Percentiles rank a stretch among this genome's conserved stretches.
These are phyloP conservation scores for Salicornia ramosissima DNA, from an alignment of 148 eudicot genomes.

Conservation along the genomic window DNA sequence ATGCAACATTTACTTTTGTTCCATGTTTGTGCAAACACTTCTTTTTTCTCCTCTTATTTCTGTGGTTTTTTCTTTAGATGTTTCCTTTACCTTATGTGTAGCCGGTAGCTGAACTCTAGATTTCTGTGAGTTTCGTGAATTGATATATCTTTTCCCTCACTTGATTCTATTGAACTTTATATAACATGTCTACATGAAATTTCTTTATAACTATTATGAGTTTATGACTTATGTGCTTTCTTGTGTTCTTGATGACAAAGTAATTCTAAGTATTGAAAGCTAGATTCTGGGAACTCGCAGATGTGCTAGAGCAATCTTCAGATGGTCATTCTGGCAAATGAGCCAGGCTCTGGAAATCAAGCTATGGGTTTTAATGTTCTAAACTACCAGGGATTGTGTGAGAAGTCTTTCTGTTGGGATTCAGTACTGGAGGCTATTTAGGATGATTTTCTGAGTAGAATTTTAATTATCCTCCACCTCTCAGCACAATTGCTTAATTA, in stretches of 20 bases:
- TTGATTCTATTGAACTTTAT: background rate
- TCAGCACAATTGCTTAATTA: conserved; percentile 41
- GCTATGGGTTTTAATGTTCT: conserved; percentile 49
- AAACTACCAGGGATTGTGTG: conserved; percentile 34
- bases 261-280: conserved; percentile 39
- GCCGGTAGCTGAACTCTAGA: conserved; percentile 6
- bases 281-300: conserved; percentile 74
- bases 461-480: conserved; percentile 38
- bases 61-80: background rate
- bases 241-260: conserved; percentile 17
- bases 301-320: conserved; percentile 59
- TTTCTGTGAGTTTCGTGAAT: background rate
- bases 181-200: background rate
- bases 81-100: background rate
- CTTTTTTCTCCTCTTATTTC: background rate
- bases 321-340: conserved; percentile 53
- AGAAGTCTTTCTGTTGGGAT: conserved; percentile 37
- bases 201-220: conserved; percentile 7
- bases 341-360: conserved; percentile 58
- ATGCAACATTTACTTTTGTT: background rate
- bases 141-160: background rate
- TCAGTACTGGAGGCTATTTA: conserved; percentile 27
- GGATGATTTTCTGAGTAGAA: conserved; percentile 39
- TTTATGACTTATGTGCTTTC: conserved; percentile 15
- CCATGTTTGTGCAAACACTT: background rate